Evolutionary conservation across 202 grass and related monocot genomes (phyloP), one percentile per base, ranked within the genome.

Genomic region (Panicum hallii): DNA sequence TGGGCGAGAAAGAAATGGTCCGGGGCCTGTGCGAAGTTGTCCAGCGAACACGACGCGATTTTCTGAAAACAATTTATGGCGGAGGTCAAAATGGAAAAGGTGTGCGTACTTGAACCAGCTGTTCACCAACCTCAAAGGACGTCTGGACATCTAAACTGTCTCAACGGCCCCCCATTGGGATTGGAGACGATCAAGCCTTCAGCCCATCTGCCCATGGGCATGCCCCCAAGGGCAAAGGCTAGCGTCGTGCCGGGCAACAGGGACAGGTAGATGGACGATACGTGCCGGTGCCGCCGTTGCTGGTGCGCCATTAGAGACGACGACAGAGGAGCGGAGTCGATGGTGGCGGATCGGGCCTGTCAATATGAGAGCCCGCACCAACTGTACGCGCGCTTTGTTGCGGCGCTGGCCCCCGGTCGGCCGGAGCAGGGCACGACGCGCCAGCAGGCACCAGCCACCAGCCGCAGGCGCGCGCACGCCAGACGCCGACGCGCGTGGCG

Each of bases 81-180:
- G 56, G 71, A 64, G 47, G 56, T 53, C 78, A 77, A 26, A 54
- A n/a, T 0, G 16, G 16, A 44, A 71, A 22, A n/a, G n/a, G 72
- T 26, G 26, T 26, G 26, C 7, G 41, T 66, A 34, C 11, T 26
- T 17, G 15, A 78, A 36, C 15, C 79, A 79, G 74, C 65, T 30
- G 73, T 82, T 86, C 83, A 65, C 66, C 55, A 65, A 67, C 47
- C 56, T 40, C 7, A 44, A 72, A 73, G 72, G 82, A 15, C 71
- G 52, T 12, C 9, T 76, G 14, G 32, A 53, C 69, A 46, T 75
- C 30, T 14, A 13, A 14, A 38, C 13, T n/a, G 4, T 12, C 30
- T 32, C 3, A 0, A 3, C n/a, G 26, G 54, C 75, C 62, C 75
- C 62, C 50, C 7, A 11, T 43, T 40, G 69, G 69, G 66, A 66